phyloP scores from a whole-genome alignment of 768 basidiomycete species.

The Hebeloma cylindrosporum region DNA sequence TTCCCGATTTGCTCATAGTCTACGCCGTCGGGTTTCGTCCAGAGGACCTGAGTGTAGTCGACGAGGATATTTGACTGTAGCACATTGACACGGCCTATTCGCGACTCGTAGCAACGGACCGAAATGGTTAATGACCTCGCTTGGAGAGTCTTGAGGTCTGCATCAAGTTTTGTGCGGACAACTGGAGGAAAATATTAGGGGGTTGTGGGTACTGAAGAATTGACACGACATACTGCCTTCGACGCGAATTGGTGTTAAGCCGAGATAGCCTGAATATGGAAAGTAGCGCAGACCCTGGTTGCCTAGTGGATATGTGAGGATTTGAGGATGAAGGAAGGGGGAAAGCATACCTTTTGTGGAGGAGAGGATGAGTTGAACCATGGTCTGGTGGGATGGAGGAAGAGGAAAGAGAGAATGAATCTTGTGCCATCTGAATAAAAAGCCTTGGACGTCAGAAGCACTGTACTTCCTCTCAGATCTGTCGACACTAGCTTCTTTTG shows the following conservation, averaged over 20 bases:
- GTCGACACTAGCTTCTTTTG: constrained; percentile 34
- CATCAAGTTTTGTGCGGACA: constrained; percentile 69
- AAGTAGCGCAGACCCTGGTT: constrained; percentile 71
- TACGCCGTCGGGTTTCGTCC: constrained; percentile 60
- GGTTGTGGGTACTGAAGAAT: constrained; percentile 1
- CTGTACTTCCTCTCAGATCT: constrained; percentile 31
- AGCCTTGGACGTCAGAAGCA: constrained; percentile 40
- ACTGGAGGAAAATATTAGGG: constrained; percentile 35
- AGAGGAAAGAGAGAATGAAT: constrained; percentile 30
- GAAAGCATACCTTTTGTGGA: constrained; percentile 51
- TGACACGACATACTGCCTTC: constrained; percentile 60
- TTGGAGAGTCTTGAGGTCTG: constrained; percentile 65
- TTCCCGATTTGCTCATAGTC: constrained; percentile 64
- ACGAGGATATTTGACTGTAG: constrained; percentile 65
- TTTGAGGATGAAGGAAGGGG: constrained; percentile 1
- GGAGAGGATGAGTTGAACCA: constrained; percentile 71
- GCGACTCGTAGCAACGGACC: constrained; percentile 83
- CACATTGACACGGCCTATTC: constrained; percentile 58
- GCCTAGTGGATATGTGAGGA: constrained; percentile 35
- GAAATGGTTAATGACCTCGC: constrained; percentile 68
- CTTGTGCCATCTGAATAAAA: constrained; percentile 42
- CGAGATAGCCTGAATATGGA: constrained; percentile 76
- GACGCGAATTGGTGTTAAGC: constrained; percentile 75
- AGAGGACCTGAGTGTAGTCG: constrained; percentile 65
- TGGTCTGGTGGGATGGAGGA: too few relatives aligned